phyloP scores from a whole-genome alignment of 1,284 basidiomycete genomes.

The Ustilago lituana region DNA sequence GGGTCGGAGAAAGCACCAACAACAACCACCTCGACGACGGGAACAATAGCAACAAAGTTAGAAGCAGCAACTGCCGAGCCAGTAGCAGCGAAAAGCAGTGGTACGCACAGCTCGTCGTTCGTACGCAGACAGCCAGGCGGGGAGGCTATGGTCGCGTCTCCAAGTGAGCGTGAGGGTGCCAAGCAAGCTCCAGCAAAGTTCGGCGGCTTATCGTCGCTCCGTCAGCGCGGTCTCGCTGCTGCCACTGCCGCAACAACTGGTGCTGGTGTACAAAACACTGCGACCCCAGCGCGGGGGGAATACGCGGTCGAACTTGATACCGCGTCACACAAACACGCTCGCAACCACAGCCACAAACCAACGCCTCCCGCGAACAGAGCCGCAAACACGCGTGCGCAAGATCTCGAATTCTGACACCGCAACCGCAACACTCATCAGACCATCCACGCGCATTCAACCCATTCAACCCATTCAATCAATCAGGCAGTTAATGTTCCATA shows the following conservation, averaged over 20 bases:
- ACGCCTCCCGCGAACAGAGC: slow-evolving; percentile 5
- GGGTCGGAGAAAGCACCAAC: not conserved
- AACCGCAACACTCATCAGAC: too few relatives aligned
- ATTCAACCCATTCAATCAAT: too few relatives aligned
- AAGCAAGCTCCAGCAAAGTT: slow-evolving; percentile 18
- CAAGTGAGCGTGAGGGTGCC: too few relatives aligned
- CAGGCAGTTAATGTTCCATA: too few relatives aligned
- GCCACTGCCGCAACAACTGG: slow-evolving; percentile 5
- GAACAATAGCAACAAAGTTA: not conserved
- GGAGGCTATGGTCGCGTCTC: too few relatives aligned
- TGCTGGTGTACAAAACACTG: not conserved
- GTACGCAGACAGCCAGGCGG: slow-evolving; percentile 7
- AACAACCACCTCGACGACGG: not conserved
- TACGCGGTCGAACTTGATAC: slow-evolving; percentile 30
- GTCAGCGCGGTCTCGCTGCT: slow-evolving; percentile 36
- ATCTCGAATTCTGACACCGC: slow-evolving; percentile 39
- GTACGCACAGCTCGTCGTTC: slow-evolving; percentile 1
- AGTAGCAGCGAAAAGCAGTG: not conserved
- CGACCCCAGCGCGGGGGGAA: slow-evolving; percentile 3
- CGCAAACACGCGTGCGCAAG: slow-evolving; percentile 21
- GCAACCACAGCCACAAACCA: not conserved
- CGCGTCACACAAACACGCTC: slow-evolving; percentile 1
- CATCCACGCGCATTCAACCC: slow-evolving; percentile 8
- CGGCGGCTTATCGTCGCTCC: slow-evolving; percentile 23
- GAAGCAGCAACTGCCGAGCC: not conserved